These are phyloP conservation scores for Cicer chorassanicum DNA, from an alignment of 306 rosid species.

Conservation along the genomic window DNA sequence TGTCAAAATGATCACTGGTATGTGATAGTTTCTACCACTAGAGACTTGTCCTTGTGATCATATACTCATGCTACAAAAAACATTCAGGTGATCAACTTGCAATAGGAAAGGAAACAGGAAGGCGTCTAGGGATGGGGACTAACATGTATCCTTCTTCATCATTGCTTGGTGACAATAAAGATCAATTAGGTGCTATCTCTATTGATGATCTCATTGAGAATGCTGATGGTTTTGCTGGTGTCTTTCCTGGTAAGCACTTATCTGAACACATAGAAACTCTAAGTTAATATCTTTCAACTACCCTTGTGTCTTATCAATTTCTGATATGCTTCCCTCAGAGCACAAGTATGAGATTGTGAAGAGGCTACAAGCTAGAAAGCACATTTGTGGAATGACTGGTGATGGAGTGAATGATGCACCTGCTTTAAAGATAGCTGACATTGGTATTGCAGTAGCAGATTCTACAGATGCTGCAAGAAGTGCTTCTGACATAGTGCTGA, in stretches of 20 bases:
- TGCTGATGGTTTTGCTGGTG: conserved; percentile 87
- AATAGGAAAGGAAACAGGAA: conserved; percentile 80
- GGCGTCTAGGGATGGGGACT: conserved; percentile 83
- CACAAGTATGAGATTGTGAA: conserved; percentile 82
- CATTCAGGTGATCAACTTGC: conserved; percentile 77
- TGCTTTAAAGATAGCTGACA: conserved; percentile 80
- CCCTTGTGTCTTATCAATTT: conserved; percentile 1
- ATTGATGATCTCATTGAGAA: conserved; percentile 79
- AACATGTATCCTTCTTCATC: conserved; percentile 87
- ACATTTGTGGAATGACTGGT: conserved; percentile 86
- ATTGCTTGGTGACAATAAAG: conserved; percentile 62
- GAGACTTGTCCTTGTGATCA: background rate
- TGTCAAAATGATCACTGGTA: conserved; percentile 83
- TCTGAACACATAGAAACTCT: background rate
- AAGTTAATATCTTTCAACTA: background rate
- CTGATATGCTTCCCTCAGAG: conserved; percentile 49
- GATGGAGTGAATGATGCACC: conserved; percentile 88
- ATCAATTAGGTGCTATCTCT: conserved; percentile 52
- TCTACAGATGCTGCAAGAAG: conserved; percentile 77
- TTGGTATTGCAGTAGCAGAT: conserved; percentile 82
- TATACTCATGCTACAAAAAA: conserved; percentile 27
- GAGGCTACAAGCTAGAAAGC: conserved; percentile 72
- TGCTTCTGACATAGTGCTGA: conserved; percentile 80
- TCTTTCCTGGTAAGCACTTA: conserved; percentile 66
- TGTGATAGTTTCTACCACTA: conserved; percentile 8